A percentile compares a stretch with the other conserved stretches of the same genome.
Conservation (phyloP, 306 rosid genomes). For the Quercus aquifolioides region DNA sequence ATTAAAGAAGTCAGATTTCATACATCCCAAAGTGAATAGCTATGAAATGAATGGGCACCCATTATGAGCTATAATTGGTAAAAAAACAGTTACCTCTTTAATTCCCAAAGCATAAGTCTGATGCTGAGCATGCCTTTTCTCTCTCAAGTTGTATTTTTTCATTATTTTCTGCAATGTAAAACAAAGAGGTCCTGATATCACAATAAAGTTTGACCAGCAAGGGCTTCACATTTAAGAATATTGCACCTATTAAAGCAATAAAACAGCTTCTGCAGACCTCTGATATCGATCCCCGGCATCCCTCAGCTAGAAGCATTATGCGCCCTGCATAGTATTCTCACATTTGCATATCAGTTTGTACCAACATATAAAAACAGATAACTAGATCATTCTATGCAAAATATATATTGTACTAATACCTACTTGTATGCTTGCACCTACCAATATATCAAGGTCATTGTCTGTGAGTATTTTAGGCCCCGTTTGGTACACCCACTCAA, state of each 20-base stretch:
- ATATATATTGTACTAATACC: neutral
- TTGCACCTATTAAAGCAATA: conserved; percentile 10
- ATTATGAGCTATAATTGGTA: neutral
- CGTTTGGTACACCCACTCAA: too few relatives aligned
- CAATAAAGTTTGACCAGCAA: conserved; percentile 14
- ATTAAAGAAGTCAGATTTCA: neutral
- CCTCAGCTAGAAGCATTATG: conserved; percentile 82
- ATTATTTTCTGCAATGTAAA: conserved; percentile 54
- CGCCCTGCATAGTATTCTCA: conserved; percentile 50
- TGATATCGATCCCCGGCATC: conserved; percentile 93
- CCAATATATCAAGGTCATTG: neutral
- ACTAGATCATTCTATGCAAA: neutral
- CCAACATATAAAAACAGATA: neutral
- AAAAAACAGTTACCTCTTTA: conserved; percentile 55
- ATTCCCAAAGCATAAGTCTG: conserved; percentile 97
- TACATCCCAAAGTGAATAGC: neutral
- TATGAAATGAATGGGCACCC: neutral
- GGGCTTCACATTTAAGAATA: conserved; percentile 4
- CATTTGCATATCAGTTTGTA: conserved; percentile 5
- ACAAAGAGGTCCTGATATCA: conserved; percentile 9
- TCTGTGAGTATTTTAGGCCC: neutral
- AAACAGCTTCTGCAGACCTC: conserved; percentile 56
- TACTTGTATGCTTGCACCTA: neutral
- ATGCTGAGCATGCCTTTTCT: conserved; percentile 74
- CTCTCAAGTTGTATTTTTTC: conserved; percentile 70